Evolutionary conservation across 805 yeast species (phyloP), one percentile per base, ranked within the genome.

Genomic region (Candida manassasensis): DNA sequence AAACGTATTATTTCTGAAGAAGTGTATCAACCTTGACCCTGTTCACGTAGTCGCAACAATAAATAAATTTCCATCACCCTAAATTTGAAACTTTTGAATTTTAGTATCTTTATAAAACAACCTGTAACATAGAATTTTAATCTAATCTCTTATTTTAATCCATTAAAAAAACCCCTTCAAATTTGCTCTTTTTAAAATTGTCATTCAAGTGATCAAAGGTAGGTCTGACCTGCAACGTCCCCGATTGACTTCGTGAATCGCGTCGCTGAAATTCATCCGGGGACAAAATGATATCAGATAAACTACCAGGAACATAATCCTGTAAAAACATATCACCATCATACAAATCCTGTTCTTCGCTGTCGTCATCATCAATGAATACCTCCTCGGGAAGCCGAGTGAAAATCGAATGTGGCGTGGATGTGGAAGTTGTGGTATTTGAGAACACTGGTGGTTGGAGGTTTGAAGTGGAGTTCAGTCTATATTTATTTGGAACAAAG

Each of bases 301-400:
- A 61, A 19, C 89, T 76, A 4, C 81, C 78, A 1, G 97, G 97
- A 3, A 88, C 83, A 47, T 77, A 83, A 51, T 84, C 95, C 44
- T 84, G 38, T 37, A 21, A 28, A 36, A 21, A 52, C 22, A 24
- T 11, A 24, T 24, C 27, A 14, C 7, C 27, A 11, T 14, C 27
- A 24, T n/a, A 7, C 12, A 24, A 24, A 24, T 11, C 12, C 6
- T 42, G 39, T 4, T 35, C 32, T 12, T 32, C 31, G 3, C 19
- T 41, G 14, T 46, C 53, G 21, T 53, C 70, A 32, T 71, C 76
- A 29, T 67, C 73, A 11, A 36, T 11, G 12, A 24, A 11, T 6
- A 14, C 27, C 12, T 24, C 27, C 27, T 24, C 27, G 27, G 29
- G 19, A 9, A 36, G 25, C 11, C 19, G 24, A 9, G 37, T 19